These are phyloP conservation scores for Zizania palustris DNA, from an alignment of 202 grass and related monocot genomes.

Conservation along the genomic window DNA sequence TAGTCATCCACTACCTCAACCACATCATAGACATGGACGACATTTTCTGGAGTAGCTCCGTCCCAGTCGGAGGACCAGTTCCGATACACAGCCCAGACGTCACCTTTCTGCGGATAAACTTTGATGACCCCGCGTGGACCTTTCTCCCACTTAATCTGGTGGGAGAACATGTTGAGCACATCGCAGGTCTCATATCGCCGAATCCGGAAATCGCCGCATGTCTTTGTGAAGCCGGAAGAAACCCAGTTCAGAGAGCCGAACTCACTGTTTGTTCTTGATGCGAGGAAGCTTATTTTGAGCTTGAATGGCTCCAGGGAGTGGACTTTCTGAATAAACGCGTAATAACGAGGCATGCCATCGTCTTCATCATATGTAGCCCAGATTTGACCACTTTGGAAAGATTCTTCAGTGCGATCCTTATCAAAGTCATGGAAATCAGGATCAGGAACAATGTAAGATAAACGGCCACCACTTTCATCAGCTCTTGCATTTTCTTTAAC, in stretches of 20 bases:
- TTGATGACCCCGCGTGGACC: conserved; percentile 59
- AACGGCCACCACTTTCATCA: conserved; percentile 43
- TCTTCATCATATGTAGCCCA: conserved; percentile 90
- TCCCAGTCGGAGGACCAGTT: conserved; percentile 78
- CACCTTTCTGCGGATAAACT: conserved; percentile 82
- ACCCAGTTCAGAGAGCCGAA: conserved; percentile 77
- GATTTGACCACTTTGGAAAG: conserved; percentile 72
- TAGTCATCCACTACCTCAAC: conserved; percentile 69
- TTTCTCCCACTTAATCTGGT: conserved; percentile 84
- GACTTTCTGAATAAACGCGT: conserved; percentile 75
- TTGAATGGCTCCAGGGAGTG: conserved; percentile 70
- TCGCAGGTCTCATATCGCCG: conserved; percentile 59
- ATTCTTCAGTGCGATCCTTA: conserved; percentile 61
- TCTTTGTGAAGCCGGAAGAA: conserved; percentile 80
- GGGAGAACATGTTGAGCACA: conserved; percentile 83
- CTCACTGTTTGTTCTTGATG: conserved; percentile 62
- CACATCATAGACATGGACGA: conserved; percentile 67
- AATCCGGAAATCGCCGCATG: conserved; percentile 73
- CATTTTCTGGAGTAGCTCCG: conserved; percentile 61
- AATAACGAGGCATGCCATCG: conserved; percentile 91
- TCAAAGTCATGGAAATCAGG: conserved; percentile 92
- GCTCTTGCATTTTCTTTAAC: conserved; percentile 45
- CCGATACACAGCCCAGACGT: conserved; percentile 80
- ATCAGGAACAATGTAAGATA: conserved; percentile 70
- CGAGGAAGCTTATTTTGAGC: conserved; percentile 70